Evolutionary conservation across 75 land plant genomes (phyloP).

Genomic region (Chamaecyparis obtusa): DNA sequence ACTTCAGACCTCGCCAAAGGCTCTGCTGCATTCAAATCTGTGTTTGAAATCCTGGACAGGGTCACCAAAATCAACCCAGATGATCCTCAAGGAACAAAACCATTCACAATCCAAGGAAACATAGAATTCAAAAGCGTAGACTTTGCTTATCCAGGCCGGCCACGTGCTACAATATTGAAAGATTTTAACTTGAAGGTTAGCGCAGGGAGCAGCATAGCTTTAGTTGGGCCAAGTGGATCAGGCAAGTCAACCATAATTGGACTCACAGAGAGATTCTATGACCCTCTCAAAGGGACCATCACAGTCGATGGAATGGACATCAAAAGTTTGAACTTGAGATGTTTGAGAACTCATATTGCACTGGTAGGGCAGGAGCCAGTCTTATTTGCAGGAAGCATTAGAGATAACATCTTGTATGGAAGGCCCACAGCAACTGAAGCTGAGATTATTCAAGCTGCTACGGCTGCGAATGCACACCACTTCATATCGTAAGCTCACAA

Average conservation of each 20-base stretch:
- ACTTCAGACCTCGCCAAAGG: constrained; percentile 71
- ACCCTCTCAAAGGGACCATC: constrained; percentile 49
- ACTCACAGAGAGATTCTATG: constrained; percentile 75
- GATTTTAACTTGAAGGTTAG: constrained; percentile 45
- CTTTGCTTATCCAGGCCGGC: constrained; percentile 72
- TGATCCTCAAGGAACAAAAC: constrained; percentile 17
- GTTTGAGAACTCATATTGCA: constrained; percentile 51
- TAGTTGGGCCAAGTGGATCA: constrained; percentile 82
- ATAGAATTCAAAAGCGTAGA: constrained; percentile 57
- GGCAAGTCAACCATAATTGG: constrained; percentile 79
- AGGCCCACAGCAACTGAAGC: constrained; percentile 43
- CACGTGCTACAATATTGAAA: constrained; percentile 43
- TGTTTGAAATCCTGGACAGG: constrained; percentile 60
- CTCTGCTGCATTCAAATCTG: constrained; percentile 43
- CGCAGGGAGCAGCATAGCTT: constrained; percentile 51
- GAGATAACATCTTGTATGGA: constrained; percentile 72
- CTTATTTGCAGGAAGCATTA: constrained; percentile 58
- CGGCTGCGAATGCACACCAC: constrained; percentile 67
- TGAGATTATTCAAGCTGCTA: constrained; percentile 63
- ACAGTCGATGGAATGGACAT: constrained; percentile 56
- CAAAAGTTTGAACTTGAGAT: constrained; percentile 38
- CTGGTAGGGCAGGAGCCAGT: constrained; percentile 84
- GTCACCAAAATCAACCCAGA: constrained; percentile 51
- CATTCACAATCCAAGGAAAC: constrained; percentile 32
- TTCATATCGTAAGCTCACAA: constrained; percentile 50